These are phyloP conservation scores for Penstemon davidsonii DNA, from an alignment of 257 asterid species.

Conservation along the genomic window DNA sequence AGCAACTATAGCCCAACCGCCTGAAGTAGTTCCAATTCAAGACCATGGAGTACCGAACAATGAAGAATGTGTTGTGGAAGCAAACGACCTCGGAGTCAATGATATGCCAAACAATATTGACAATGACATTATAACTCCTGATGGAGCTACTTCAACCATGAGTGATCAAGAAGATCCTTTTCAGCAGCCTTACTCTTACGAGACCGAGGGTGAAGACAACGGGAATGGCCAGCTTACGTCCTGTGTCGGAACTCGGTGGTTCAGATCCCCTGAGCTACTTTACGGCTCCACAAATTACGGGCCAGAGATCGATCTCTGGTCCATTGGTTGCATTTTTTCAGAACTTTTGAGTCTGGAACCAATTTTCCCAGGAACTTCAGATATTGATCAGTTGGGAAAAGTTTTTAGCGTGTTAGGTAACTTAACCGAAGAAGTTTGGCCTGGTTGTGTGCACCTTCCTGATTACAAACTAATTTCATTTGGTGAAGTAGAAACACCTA, in stretches of 20 bases:
- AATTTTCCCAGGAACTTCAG: slow-evolving; percentile 83
- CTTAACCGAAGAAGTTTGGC: slow-evolving; percentile 77
- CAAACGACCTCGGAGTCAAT: slow-evolving; percentile 36
- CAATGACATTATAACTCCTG: slow-evolving; percentile 59
- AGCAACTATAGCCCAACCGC: slow-evolving; percentile 31
- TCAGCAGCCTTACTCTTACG: slow-evolving; percentile 49
- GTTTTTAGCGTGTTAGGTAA: slow-evolving; percentile 71
- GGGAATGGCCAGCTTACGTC: slow-evolving; percentile 79
- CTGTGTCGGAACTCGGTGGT: slow-evolving; percentile 98
- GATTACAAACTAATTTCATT: slow-evolving; percentile 83
- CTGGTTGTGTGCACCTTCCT: slow-evolving; percentile 76
- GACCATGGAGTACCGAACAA: slow-evolving; percentile 33
- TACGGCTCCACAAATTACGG: slow-evolving; percentile 87
- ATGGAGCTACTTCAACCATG: slow-evolving; percentile 69
- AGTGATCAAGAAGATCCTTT: slow-evolving; percentile 77
- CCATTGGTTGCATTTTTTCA: slow-evolving; percentile 89
- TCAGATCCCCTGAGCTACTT: slow-evolving; percentile 88
- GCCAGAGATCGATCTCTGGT: slow-evolving; percentile 89
- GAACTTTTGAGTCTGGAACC: slow-evolving; percentile 78
- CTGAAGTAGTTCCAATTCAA: slow-evolving; percentile 37
- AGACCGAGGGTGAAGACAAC: slow-evolving; percentile 56
- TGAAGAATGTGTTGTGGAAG: slow-evolving; percentile 32
- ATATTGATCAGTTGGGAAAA: slow-evolving; percentile 80
- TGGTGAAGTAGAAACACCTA: slow-evolving; percentile 62
- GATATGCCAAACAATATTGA: slow-evolving; percentile 50